Base-by-base conservation (phyloP, 1,284 basidiomycete genomes). In the Austropuccinia psidii region DNA sequence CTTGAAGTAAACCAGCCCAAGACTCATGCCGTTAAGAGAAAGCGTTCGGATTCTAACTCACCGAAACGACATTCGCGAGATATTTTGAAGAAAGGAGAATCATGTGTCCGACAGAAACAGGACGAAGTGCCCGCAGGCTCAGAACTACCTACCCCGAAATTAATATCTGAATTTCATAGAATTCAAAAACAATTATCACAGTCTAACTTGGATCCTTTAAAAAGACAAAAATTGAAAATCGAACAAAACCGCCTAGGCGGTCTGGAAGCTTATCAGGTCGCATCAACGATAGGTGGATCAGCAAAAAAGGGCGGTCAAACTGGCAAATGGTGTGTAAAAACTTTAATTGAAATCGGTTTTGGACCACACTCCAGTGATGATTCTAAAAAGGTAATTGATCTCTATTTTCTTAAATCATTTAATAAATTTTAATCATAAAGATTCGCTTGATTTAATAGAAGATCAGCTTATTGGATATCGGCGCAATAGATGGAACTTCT, bases 381-480 rank as follows among this genome's bases (percentile, higher is more conserved):
- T 8, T 13, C 43, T 52, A 75, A 70, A 6, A 68, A 31, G 9
- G 37, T 76, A 77, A 66, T 74, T 76, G n/a, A 13, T 70, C 33
- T 33, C 17, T 58, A 9, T 21, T 64, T 8, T 13, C 8, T 5
- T 24, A 13, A 49, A 1, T 52, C 11, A 24, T 5, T 31, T n/a
- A 1, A 7, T 29, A 17, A 17, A 1, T 27, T 17, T 33, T 8
- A 1, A n/a, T n/a, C n/a, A n/a, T n/a, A n/a, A 15, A 19, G 8
- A 39, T 35, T 43, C 19, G 13, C 6, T 29, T 24, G 11, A 47
- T 29, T 45, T 29, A 45, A 11, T n/a, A 27, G 8, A 64, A 78
- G 77, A 66, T 78, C 9, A 75, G 72, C 0, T 70, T 83, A n/a
- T 78, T 83, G n/a, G 82, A 83, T 62, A 80, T 83, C 0, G 82